A percentile compares a stretch with the other conserved stretches of the same genome.
phyloP scores from a whole-genome alignment of 2,329 filamentous ascomycete genomes.

The Calcarisporium arbuscula region DNA sequence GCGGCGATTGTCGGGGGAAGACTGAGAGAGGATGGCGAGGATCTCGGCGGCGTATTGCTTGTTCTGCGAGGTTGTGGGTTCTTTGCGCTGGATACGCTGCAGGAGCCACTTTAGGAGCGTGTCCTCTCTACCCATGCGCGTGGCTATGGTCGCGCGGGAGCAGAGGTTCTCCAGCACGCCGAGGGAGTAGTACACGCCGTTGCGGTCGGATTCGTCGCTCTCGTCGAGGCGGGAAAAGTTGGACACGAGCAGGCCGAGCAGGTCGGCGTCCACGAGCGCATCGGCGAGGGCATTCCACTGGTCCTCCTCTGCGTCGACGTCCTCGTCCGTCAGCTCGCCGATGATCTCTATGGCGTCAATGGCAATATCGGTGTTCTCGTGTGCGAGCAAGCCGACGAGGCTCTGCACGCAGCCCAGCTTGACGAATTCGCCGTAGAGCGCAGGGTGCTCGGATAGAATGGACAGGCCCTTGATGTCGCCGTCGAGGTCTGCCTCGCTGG shows the following conservation, averaged over 20 bases:
- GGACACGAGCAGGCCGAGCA: constrained; percentile 67
- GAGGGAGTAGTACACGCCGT: constrained; percentile 81
- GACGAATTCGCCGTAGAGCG: constrained; percentile 75
- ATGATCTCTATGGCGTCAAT: constrained; percentile 88
- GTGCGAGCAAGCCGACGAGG: constrained; percentile 74
- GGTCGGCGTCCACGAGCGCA: constrained; percentile 59
- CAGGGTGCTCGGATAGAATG: constrained; percentile 79
- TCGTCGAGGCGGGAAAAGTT: constrained; percentile 80
- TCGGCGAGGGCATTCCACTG: constrained; percentile 76
- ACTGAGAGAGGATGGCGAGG: constrained; percentile 80
- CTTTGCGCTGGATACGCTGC: constrained; percentile 61
- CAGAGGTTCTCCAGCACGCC: constrained; percentile 80
- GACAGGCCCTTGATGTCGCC: constrained; percentile 80
- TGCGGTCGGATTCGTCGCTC: constrained; percentile 61
- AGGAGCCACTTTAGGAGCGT: constrained; percentile 72
- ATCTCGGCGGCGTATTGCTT: constrained; percentile 94
- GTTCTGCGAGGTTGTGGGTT: constrained; percentile 72
- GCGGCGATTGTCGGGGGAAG: constrained; percentile 58
- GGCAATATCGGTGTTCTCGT: constrained; percentile 96
- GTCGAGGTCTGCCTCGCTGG: constrained; percentile 82
- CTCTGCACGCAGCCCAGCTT: constrained; percentile 66
- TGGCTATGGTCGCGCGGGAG: constrained; percentile 60
- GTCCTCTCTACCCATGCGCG: constrained; percentile 64
- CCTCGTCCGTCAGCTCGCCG: constrained; percentile 86
- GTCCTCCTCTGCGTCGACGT: constrained; percentile 71